Evolutionary conservation across 2,329 filamentous ascomycete species (phyloP), one percentile per base, ranked within the genome.

Genomic region (Penicillium occitanis): DNA sequence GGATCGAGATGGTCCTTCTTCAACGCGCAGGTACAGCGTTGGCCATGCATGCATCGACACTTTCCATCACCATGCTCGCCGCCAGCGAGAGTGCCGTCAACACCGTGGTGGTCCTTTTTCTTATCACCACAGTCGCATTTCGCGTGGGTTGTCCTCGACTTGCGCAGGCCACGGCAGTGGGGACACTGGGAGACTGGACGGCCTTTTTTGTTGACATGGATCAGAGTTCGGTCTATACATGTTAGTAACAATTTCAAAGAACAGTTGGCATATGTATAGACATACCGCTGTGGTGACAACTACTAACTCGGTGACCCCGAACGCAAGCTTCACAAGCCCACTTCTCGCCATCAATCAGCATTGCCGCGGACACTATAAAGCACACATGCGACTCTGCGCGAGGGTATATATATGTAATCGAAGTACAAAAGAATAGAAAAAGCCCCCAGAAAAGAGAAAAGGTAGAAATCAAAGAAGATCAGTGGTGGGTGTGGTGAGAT

Each of bases 41-140:
- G 82, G 69, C 86, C 86, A 73, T 87, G 84, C 69, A 80, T 80
- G 75, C 87, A 88, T 76, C 84, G 74, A 73, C 77, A 79, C 66
- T 70, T 71, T 75, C 69, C 72, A 72, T 78, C 74, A 75, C 77
- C 73, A 68, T 77, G 75, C 67, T 76, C 76, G 66, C 70, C 68
- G 44, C 67, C 63, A 69, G 33, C 19, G 30, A 53, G 40, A 58
- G 33, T 25, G 69, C 70, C 76, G 85, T 62, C 57, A 2, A n/a
- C 44, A 33, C 35, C 65, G 53, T 61, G 48, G 22, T 67, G 61
- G 37, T 67, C 63, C 40, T 96, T 97, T 80, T 81, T 79, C 86
- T 97, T 97, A 80, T 96, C 92, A 77, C 92, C 93, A 80, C 95
- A 99, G 80, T 98, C 93, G 82, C 95, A 99, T 80, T 95, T 96